Evolutionary conservation across 2,329 filamentous ascomycete genomes (phyloP).

Genomic region (Fusarium dlaminii): DNA sequence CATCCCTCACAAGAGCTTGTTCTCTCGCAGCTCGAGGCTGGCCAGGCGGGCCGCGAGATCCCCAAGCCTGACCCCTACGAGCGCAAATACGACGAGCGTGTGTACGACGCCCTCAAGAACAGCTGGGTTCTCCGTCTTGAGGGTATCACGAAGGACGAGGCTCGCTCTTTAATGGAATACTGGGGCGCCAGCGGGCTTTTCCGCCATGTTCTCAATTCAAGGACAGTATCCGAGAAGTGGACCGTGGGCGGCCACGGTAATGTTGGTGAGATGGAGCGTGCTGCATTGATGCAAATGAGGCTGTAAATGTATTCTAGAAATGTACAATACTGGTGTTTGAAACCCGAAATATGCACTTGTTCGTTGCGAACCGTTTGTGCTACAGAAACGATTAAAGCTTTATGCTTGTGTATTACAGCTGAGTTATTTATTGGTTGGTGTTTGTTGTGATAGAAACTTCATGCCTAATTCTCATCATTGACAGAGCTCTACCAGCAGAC

Average conservation of each 20-base stretch:
- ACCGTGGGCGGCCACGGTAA: conserved; percentile 81
- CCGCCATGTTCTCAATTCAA: conserved; percentile 74
- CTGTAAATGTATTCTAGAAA: conserved; percentile 49
- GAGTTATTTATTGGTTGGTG: background rate
- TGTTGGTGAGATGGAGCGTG: conserved; percentile 85
- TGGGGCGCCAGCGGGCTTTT: conserved; percentile 88
- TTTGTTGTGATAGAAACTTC: background rate
- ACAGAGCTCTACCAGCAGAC: conserved; percentile 25
- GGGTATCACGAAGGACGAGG: conserved; percentile 78
- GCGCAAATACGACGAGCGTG: conserved; percentile 65
- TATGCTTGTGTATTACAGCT: background rate
- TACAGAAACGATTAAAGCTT: background rate
- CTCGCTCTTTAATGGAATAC: conserved; percentile 87
- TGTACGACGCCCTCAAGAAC: conserved; percentile 62
- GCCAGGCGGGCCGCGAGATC: conserved; percentile 48
- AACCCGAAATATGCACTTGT: conserved; percentile 20
- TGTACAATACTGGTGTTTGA: conserved; percentile 44
- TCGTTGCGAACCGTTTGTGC: background rate
- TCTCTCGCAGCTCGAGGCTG: conserved; percentile 65
- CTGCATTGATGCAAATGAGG: conserved; percentile 60
- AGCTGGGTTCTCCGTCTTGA: conserved; percentile 66
- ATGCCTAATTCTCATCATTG: conserved; percentile 16
- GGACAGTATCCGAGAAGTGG: conserved; percentile 83
- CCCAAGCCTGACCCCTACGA: conserved; percentile 63
- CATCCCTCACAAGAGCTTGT: conserved; percentile 75